Percentiles rank a stretch among this genome's conserved stretches.
Conservation (phyloP, 2,329 filamentous ascomycete genomes). For the Aotearoamyces nothofagi region DNA sequence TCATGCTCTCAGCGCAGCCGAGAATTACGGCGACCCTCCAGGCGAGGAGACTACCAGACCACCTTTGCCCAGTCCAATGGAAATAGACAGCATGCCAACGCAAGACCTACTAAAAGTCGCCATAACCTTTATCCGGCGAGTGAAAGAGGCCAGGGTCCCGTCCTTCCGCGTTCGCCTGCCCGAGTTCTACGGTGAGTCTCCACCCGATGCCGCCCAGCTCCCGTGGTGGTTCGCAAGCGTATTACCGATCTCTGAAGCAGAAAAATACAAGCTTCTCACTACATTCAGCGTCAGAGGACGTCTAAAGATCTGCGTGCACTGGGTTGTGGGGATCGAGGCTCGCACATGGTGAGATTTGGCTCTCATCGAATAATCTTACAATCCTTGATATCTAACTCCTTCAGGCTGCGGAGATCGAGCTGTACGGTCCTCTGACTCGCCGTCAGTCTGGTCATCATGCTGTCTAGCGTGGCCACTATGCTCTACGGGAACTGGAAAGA, state of each 20-base stretch:
- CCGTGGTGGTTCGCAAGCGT: constrained; percentile 87
- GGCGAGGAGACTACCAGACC: constrained; percentile 2
- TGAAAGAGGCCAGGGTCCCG: constrained; percentile 50
- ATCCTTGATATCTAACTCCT: background rate
- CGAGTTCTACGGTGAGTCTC: constrained; percentile 61
- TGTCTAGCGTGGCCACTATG: too few relatives aligned
- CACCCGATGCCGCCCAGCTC: constrained; percentile 60
- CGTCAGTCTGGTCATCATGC: constrained; percentile 9
- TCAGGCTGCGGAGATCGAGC: constrained; percentile 9
- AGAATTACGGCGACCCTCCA: constrained; percentile 10
- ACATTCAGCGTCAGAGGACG: constrained; percentile 66
- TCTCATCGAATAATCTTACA: background rate
- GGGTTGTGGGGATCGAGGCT: constrained; percentile 44
- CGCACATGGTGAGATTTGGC: constrained; percentile 3
- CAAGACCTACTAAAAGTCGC: constrained; percentile 51
- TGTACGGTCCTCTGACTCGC: constrained; percentile 15
- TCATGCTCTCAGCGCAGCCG: constrained; percentile 7
- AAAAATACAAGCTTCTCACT: constrained; percentile 64
- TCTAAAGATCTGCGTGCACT: constrained; percentile 67
- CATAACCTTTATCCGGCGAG: constrained; percentile 51
- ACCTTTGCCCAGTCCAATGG: constrained; percentile 6
- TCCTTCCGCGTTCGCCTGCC: constrained; percentile 65
- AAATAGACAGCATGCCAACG: constrained; percentile 39
- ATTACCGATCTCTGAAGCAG: constrained; percentile 58
- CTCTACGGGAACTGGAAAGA: too few relatives aligned